These are phyloP conservation scores for Diaporthe sp. DNA, from an alignment of 2,329 filamentous ascomycete genomes.

Conservation along the genomic window DNA sequence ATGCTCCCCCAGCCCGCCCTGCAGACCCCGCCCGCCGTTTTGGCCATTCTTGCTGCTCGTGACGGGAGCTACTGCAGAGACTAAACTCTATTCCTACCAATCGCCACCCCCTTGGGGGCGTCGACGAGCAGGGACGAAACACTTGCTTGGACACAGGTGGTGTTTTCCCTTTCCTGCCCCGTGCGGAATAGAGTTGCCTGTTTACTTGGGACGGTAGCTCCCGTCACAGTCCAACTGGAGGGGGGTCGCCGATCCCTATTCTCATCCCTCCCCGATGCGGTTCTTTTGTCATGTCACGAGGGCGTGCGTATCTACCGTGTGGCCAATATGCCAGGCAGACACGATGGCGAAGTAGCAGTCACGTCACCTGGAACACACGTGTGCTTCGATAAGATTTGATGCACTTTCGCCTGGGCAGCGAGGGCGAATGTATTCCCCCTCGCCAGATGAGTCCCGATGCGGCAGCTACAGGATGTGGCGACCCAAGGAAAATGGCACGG, in stretches of 20 bases:
- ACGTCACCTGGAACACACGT: slow-evolving; percentile 13
- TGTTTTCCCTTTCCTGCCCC: background rate
- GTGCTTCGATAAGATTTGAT: slow-evolving; percentile 14
- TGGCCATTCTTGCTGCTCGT: slow-evolving; percentile 15
- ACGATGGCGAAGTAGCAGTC: slow-evolving; percentile 14
- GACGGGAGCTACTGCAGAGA: slow-evolving; percentile 33
- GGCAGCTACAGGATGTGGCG: background rate
- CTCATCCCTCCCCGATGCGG: background rate
- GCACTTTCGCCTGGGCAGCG: background rate
- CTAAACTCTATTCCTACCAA: slow-evolving; percentile 28
- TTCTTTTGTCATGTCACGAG: slow-evolving; percentile 4
- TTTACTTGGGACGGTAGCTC: slow-evolving; percentile 16
- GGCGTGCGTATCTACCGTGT: background rate
- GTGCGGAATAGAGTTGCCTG: slow-evolving; percentile 12
- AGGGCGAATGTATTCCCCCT: background rate
- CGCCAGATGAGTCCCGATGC: slow-evolving; percentile 6
- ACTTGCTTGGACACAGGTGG: slow-evolving; percentile 14
- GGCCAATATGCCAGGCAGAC: background rate
- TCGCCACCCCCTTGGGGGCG: slow-evolving; percentile 6
- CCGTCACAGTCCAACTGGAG: background rate
- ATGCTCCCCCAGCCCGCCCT: background rate
- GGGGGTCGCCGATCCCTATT: background rate
- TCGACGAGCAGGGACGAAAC: slow-evolving; percentile 6
- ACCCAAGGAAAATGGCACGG: background rate
- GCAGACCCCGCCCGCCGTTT: background rate